Base-by-base conservation (phyloP, 2,329 filamentous ascomycete genomes). In the Hypoxylon rubiginosum region DNA sequence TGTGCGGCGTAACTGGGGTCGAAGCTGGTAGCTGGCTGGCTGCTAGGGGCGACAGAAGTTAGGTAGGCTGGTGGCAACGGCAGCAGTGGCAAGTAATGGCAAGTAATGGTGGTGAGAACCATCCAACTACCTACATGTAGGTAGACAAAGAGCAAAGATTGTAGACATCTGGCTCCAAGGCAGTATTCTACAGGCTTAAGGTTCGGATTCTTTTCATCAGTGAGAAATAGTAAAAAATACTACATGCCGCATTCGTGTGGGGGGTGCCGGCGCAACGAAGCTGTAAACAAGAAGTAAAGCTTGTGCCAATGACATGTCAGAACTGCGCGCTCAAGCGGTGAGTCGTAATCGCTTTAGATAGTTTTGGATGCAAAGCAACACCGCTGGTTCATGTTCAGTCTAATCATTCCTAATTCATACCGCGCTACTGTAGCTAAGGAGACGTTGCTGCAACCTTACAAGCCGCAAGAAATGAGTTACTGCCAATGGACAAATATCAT, bases 381-480 rank as follows among this genome's bases (percentile, higher is more conserved):
- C 55, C 48, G 52, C 51, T 63, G 57, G 54, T 63, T 60, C 51
- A 54, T 56, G 50, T 48, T 56, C 56, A 32, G 19, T 54, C 61
- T 36, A 54, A 36, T 65, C 43, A 65, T 67, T 58, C 61, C 58
- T 53, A 56, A 63, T 69, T 54, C 21, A 56, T 61, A 34, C 53
- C 52, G 50, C 66, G 69, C 70, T 71, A 70, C 69, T 64, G 67
- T 68, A 62, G 54, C 61, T 69, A 67, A 61, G 58, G 48, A 60
- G 41, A 57, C 57, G 43, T 43, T 69, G 50, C 61, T 71, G 69
- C 64, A 67, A 62, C 58, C 60, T 64, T 54, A 62, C 52, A 53
- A 48, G 62, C 62, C 45, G 56, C 56, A 53, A 50, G 49, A 68
- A 55, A 58, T 58, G 56, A 64, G 45, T 45, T 54, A 57, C 49